Conservation (phyloP, 2,329 filamentous ascomycete genomes). For the Domatiomyces globalis region DNA sequence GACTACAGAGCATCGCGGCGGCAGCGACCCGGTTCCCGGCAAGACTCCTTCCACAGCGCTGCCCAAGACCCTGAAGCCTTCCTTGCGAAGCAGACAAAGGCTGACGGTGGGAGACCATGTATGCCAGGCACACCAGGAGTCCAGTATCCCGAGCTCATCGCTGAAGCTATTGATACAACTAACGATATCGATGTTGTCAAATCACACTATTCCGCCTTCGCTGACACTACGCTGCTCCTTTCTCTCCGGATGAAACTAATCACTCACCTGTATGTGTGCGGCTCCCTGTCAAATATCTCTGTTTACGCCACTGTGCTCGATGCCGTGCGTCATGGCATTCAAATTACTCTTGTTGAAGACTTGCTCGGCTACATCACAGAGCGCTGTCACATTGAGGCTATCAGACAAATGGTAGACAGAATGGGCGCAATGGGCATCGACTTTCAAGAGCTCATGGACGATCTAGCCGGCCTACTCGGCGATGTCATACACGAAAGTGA, state of each 20-base stretch:
- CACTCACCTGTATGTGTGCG: conserved; percentile 80
- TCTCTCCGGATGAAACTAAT: conserved; percentile 73
- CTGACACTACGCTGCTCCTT: conserved; percentile 56
- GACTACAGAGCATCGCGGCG: not conserved
- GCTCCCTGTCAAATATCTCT: conserved; percentile 72
- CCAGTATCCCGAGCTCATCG: conserved; percentile 37
- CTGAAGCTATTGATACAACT: conserved; percentile 35
- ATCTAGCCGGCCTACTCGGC: conserved; percentile 29
- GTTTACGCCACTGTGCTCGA: conserved; percentile 86
- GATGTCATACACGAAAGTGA: conserved; percentile 21
- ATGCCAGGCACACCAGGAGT: conserved; percentile 29
- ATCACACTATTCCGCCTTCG: conserved; percentile 77
- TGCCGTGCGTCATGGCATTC: conserved; percentile 72
- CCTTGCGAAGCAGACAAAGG: conserved; percentile 18
- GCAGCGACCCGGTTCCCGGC: not conserved
- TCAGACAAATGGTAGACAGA: conserved; percentile 56
- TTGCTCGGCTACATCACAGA: conserved; percentile 69
- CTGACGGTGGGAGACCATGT: conserved; percentile 18
- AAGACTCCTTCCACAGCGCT: not conserved
- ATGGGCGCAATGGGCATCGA: conserved; percentile 57
- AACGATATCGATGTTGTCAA: conserved; percentile 49
- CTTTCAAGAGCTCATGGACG: conserved; percentile 44
- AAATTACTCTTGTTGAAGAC: conserved; percentile 76
- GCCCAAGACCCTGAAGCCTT: conserved; percentile 26
- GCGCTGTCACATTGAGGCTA: conserved; percentile 53